Evolutionary conservation across 176 grass and related monocot species (phyloP), one percentile per base, ranked within the genome.

Genomic region (Saccharum officinarum): DNA sequence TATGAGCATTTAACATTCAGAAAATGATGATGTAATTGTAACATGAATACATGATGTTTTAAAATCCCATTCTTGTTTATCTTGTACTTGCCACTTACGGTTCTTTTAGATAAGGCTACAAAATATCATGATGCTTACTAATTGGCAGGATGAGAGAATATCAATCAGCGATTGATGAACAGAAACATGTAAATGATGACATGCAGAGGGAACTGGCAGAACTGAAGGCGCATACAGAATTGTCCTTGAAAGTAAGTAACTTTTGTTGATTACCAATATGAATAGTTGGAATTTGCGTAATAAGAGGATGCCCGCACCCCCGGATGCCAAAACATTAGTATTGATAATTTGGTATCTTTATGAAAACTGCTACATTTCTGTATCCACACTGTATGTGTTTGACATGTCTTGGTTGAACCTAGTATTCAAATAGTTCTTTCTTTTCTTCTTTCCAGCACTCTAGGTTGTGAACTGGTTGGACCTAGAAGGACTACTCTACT

Each of bases 81-180:
- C 65, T 34, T 85, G 68, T 11, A 85, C 62, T 77, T 71, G 12
- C 5, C 13, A 54, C 16, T 37, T 42, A 69, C 3, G 0, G n/a
- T 6, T 80, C 34, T 79, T 59, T 47, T 37, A 44, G 50, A 37
- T 69, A 52, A 78, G 42, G 25, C 65, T 42, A 31, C 50, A 69
- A 54, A 64, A 9, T 67, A 46, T 84, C n/a, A 81, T 47, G 68
- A 17, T 78, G 23, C 31, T 83, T 87, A 37, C 38, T 86, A 67
- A 85, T 85, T 89, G 86, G 69, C 91, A 98, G 96, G 87, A 90
- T 76, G 65, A 80, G 64, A 77, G 91, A 98, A 89, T 92, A 86
- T 90, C 89, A 98, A 86, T 84, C 85, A 60, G 67, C 85, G 78
- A 71, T 88, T 79, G 79, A 92, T 68, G 59, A 92, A 79, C 89